Conservation (phyloP, 768 basidiomycete genomes). For the Nidularia sp. region DNA sequence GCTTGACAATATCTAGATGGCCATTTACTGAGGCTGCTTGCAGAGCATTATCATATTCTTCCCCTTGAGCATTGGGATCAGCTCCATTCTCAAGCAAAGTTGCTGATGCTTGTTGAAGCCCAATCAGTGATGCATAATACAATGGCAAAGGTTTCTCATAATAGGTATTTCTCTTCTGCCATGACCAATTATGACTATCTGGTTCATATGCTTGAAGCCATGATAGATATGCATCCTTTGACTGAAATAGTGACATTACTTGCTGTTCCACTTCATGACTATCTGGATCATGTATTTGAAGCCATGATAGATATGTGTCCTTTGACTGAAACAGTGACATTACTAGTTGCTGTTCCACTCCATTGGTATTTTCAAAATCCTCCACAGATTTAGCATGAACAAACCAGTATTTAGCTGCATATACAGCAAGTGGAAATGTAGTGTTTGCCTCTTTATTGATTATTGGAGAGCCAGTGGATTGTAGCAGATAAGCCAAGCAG, state of each 20-base stretch:
- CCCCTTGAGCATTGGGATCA: too few relatives aligned
- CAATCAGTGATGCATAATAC: neutral
- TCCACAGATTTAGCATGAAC: neutral
- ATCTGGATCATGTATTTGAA: neutral
- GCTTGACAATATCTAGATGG: too few relatives aligned
- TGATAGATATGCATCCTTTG: neutral
- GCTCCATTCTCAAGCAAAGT: neutral
- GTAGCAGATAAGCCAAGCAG: neutral
- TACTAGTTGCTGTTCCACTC: too few relatives aligned
- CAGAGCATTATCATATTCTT: too few relatives aligned
- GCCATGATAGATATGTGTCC: neutral
- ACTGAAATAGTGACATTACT: neutral
- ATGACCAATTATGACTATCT: neutral
- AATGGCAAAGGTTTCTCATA: neutral
- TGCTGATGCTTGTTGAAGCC: neutral
- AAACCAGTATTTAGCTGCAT: neutral
- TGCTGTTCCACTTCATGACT: neutral
- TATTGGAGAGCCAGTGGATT: neutral
- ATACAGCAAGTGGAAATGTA: neutral
- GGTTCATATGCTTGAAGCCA: neutral
- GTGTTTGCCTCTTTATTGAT: neutral
- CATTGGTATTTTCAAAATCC: neutral
- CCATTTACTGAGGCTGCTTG: too few relatives aligned
- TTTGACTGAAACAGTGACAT: neutral
- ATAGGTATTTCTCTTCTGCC: neutral